Evolutionary conservation across 495 filamentous ascomycete species (phyloP).

Genomic region (Cladorrhinum samala): DNA sequence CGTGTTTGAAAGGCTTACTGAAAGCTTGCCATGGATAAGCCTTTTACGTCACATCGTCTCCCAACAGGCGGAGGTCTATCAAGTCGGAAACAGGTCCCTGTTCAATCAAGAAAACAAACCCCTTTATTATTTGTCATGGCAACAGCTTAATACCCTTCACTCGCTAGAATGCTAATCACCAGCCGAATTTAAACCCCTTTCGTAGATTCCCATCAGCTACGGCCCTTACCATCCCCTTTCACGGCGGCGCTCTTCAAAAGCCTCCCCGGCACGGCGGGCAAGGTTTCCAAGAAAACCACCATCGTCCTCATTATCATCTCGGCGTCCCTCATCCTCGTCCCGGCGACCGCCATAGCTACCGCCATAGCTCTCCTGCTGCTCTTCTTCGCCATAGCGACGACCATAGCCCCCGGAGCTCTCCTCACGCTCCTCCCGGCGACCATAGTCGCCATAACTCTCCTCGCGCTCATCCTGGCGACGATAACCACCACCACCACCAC

Average conservation of each 20-base stretch:
- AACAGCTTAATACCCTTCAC: not conserved
- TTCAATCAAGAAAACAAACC: not conserved
- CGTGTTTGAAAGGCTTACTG: no score
- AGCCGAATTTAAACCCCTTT: not conserved
- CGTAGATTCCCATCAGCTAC: not conserved
- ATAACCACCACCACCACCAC: slow-evolving; percentile 15
- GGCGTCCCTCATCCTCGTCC: not conserved
- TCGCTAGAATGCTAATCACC: not conserved
- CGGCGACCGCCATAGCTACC: slow-evolving; percentile 9
- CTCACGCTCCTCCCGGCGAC: slow-evolving; percentile 11
- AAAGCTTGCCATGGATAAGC: no score
- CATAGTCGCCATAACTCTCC: not conserved
- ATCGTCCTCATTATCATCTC: slow-evolving; percentile 2
- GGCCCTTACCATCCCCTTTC: slow-evolving; percentile 1
- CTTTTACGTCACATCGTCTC: no score
- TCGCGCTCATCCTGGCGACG: slow-evolving; percentile 16
- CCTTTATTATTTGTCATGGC: not conserved
- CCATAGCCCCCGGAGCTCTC: slow-evolving; percentile 3
- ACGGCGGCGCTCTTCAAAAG: not conserved
- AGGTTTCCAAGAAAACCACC: slow-evolving; percentile 1
- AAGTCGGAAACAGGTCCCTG: no score
- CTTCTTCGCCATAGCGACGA: slow-evolving; percentile 15
- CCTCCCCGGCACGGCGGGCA: not conserved
- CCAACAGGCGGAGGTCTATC: no score
- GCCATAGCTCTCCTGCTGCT: slow-evolving; percentile 16